Base-by-base conservation (phyloP, 352 stramenopile species). In the Phytophthora vignae region DNA sequence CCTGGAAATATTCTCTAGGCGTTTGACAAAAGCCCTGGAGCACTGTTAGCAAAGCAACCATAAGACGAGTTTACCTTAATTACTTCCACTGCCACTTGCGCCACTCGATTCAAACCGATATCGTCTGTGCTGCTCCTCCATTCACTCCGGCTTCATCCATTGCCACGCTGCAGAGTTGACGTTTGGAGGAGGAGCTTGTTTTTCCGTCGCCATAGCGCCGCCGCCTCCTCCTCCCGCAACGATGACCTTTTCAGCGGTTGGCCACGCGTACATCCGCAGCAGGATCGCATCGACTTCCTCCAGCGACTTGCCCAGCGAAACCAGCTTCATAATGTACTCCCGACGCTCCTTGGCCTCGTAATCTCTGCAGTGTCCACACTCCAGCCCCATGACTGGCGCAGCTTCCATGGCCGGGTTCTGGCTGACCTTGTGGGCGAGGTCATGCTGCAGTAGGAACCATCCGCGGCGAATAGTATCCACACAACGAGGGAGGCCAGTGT, bases 281-380 rank as follows among this genome's bases (percentile, higher is more conserved):
- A 74, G 42, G 42, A 74, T 74, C 19, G 38, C 60, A 33, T 77
- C 60, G 25, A 74, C 73, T 21, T 77, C 71, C 38, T 71, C 60
- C 29, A 77, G 2, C 19, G 71, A 71, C 27, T 77, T 74, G n/a
- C 66, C 71, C 1, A 77, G 55, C 22, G 55, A 56, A 2, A 68
- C 55, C 22, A 77, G 49, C 65, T 64, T 60, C 65, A 77, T 65
- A 36, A 77, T 71, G 48, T 74, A 57, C 19, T 65, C 60, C 7
- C 55, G 59, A 4, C 65, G 70, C n/a, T 71, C 64, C 55, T 67
- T 70, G 7, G 46, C 48, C 40, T 77, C 58, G 15, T 53, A 8
- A 22, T 69, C 27, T 0, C 22, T 60, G 48, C 29, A 77, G n/a
- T 60, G 60, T 3, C 17, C 31, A 21, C 65, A 77, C 22, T 33